Base-by-base conservation (phyloP, 768 basidiomycete genomes). In the Naganishia onofrii region DNA sequence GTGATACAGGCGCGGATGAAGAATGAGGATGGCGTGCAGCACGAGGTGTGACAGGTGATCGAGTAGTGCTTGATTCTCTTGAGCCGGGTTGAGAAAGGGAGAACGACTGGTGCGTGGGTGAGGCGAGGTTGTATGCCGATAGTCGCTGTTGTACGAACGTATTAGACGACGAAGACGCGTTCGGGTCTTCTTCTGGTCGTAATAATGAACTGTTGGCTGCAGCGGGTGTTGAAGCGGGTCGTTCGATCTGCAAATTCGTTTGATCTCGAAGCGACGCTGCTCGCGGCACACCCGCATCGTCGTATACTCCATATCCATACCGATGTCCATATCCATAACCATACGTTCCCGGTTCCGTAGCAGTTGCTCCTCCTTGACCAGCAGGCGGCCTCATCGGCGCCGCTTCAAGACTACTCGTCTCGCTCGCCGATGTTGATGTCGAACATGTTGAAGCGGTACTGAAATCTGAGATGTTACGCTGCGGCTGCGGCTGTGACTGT, bases 341-440 rank as follows among this genome's bases (percentile, higher is more conserved):
- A n/a, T 53, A 28, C 56, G 53, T 10, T 69, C 73, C 42, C 53
- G 67, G 6, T 36, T 36, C 19, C 32, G 28, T 21, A 32, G n/a
- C 38, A 17, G 26, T 44, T 17, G 66, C 48, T 66, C 65, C 65
- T 42, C 28, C 78, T 75, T 15, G 79, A 31, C 74, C 74, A 3
- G 75, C 76, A 5, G 79, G 76, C 12, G 78, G 78, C n/a, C 75
- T 65, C 46, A 80, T 80, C 8, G 78, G 78, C 12, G 75, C 79
- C 17, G 79, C 78, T n/a, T 78, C 76, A 28, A 80, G 68, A 4
- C 76, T 77, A 1, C 75, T 75, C 2, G 78, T 77, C 60, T 63
- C 60, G 23, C n/a, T 26, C 38, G 60, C 60, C 23, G 60, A 63
- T 6, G 38, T 63, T 19, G 57, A 58, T 38, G 57, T 23, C 21